Percentiles rank a stretch among this genome's conserved stretches.
Evolutionary conservation across 805 yeast genomes (phyloP).

Genomic region (Candida piceae): DNA sequence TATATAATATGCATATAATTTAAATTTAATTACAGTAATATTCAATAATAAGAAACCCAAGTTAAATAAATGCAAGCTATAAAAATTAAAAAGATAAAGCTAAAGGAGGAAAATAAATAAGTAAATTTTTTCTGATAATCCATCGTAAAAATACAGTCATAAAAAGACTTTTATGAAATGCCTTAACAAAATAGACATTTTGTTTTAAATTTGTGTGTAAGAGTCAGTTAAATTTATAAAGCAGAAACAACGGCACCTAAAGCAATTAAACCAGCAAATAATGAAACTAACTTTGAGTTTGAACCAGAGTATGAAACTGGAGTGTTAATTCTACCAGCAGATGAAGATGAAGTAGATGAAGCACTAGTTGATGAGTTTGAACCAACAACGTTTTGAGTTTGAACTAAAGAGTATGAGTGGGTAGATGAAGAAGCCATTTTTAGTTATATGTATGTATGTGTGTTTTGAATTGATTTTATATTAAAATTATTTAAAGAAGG

Average conservation of each 20-base stretch:
- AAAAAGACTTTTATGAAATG: too few relatives aligned
- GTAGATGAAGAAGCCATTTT: constrained; percentile 17
- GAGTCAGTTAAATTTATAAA: too few relatives aligned
- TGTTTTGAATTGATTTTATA: neutral
- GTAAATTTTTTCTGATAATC: too few relatives aligned
- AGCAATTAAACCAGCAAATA: constrained; percentile 26
- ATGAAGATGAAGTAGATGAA: constrained; percentile 19
- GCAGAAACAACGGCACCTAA: constrained; percentile 26
- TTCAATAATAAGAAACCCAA: neutral
- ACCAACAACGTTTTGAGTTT: constrained; percentile 16
- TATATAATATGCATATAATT: too few relatives aligned
- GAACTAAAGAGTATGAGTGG: constrained; percentile 12
- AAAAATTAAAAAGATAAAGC: neutral
- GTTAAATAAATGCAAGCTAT: neutral
- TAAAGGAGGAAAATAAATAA: neutral
- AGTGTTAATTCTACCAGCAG: constrained; percentile 18
- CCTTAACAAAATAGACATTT: too few relatives aligned
- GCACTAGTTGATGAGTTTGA: constrained; percentile 10
- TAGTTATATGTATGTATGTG: neutral
- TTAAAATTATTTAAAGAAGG: neutral
- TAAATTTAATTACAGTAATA: too few relatives aligned
- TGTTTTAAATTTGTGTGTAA: too few relatives aligned
- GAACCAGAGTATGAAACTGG: constrained; percentile 26
- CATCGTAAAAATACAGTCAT: too few relatives aligned
- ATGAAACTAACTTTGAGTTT: constrained; percentile 24